Percentiles rank a stretch among this genome's conserved stretches.
These are phyloP conservation scores for Claviceps quebecensis DNA, from an alignment of 2,329 filamentous ascomycete species.

Conservation along the genomic window DNA sequence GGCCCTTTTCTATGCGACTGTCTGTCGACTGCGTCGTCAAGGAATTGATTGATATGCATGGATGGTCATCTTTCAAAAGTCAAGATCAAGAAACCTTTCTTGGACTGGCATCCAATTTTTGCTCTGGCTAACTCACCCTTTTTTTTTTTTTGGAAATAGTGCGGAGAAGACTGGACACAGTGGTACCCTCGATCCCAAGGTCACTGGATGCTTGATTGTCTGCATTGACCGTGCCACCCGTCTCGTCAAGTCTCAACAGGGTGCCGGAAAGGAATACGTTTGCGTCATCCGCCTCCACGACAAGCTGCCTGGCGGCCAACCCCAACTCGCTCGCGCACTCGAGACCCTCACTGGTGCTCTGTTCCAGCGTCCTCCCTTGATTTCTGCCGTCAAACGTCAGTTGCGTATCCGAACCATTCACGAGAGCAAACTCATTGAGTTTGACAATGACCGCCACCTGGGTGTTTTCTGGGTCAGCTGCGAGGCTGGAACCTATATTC, in stretches of 20 bases:
- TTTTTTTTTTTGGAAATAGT: constrained; percentile 10
- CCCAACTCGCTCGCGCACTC: constrained; percentile 82
- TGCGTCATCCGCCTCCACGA: constrained; percentile 91
- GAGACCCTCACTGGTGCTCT: constrained; percentile 94
- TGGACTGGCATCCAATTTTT: too few relatives aligned
- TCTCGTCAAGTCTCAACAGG: constrained; percentile 97
- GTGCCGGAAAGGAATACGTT: constrained; percentile 98
- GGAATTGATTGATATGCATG: neutral
- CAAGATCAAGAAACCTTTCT: too few relatives aligned
- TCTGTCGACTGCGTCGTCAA: neutral
- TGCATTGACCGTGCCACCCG: constrained; percentile 94
- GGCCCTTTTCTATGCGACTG: neutral
- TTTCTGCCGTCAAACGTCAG: constrained; percentile 97
- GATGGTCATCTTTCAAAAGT: too few relatives aligned
- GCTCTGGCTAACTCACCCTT: neutral
- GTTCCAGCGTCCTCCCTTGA: constrained; percentile 82
- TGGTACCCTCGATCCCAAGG: constrained; percentile 94
- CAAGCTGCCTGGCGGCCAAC: constrained; percentile 83
- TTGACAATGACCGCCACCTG: constrained; percentile 94
- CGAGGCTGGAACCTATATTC: constrained; percentile 94
- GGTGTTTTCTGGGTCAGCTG: constrained; percentile 99
- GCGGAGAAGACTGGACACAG: constrained; percentile 93
- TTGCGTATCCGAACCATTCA: constrained; percentile 96
- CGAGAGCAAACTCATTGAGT: constrained; percentile 92
- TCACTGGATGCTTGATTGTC: constrained; percentile 89